Base-by-base conservation (phyloP, 1,284 basidiomycete genomes). In the Trametes versicolor region DNA sequence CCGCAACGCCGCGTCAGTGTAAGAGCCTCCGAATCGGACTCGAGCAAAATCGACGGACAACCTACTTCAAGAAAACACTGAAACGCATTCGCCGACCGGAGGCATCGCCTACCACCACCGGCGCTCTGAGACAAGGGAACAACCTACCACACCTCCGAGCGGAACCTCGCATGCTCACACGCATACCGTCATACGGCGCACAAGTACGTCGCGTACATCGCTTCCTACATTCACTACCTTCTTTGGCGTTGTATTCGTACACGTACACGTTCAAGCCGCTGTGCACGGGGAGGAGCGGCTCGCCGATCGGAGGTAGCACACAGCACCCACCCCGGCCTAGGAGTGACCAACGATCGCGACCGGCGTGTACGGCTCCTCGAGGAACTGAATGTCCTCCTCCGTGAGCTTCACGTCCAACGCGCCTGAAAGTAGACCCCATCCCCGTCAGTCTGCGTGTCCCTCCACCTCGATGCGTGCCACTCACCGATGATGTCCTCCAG, bases 351-450 rank as follows among this genome's bases (percentile, higher is more conserved):
- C 21, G 34, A 65, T 58, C 7, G 50, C 49, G 32, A 58, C 34
- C 19, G 66, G 66, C 39, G 9, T 25, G 62, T 85, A 86, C 50
- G 80, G 77, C 66, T 82, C 79, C 53, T 80, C 79, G 65, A 86
- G 80, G 45, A 73, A 75, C 69, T 80, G 74, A 64, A 81, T 72
- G 71, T 87, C 85, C 56, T 83, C 83, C 7, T 78, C 72, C 1
- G 80, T 79, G 53, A 85, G 72, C 66, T 79, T 74, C 48, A 83
- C 70, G 43, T 78, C 63, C 8, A 79, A 48, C 1, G 72, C 73
- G 27, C 63, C 75, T 80, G 36, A 21, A n/a, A n/a, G n/a, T n/a
- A n/a, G n/a, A n/a, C n/a, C n/a, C n/a, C n/a, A n/a, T n/a, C n/a
- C n/a, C n/a, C n/a, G n/a, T n/a, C n/a, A n/a, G n/a, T n/a, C n/a